A percentile compares a stretch with the other conserved stretches of the same genome.
Conservation (phyloP, 805 yeast species). For the Millerozyma acaciae region DNA sequence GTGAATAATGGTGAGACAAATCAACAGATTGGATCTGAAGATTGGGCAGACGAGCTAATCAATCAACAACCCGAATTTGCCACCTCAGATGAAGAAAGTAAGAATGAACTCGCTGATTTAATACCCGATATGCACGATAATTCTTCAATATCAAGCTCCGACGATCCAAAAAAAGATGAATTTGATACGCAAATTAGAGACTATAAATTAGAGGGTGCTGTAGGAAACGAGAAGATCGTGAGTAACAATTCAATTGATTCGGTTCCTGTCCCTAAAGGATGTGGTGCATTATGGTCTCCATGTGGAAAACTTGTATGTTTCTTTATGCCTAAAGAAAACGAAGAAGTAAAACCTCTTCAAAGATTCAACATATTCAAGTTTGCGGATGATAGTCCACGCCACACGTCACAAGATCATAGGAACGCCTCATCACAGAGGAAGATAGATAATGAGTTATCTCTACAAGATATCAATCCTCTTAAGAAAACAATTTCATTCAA, state of each 20-base stretch:
- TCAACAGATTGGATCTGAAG: constrained; percentile 37
- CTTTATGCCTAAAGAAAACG: constrained; percentile 52
- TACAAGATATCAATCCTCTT: not conserved
- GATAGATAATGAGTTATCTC: not conserved
- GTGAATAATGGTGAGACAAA: constrained; percentile 17
- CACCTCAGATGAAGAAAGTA: constrained; percentile 14
- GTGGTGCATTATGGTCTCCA: constrained; percentile 87
- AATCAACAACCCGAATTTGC: constrained; percentile 30
- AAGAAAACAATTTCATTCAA: not conserved
- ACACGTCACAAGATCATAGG: constrained; percentile 12
- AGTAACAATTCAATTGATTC: constrained; percentile 47
- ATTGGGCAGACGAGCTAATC: constrained; percentile 41
- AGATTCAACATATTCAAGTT: constrained; percentile 43
- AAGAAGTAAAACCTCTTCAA: constrained; percentile 39
- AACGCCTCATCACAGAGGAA: constrained; percentile 4
- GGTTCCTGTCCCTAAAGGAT: constrained; percentile 88
- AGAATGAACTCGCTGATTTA: constrained; percentile 27
- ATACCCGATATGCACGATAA: constrained; percentile 41
- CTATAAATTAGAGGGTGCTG: constrained; percentile 4
- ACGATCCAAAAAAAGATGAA: constrained; percentile 10
- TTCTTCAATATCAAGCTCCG: constrained; percentile 21
- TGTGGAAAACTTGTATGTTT: constrained; percentile 80
- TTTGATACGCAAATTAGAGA: constrained; percentile 11
- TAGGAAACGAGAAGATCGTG: not conserved
- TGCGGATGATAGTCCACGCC: constrained; percentile 33